A percentile compares a stretch with the other conserved stretches of the same genome.
phyloP scores from a whole-genome alignment of 169 alveolate species.

The Haemoproteus tartakovskyi region DNA sequence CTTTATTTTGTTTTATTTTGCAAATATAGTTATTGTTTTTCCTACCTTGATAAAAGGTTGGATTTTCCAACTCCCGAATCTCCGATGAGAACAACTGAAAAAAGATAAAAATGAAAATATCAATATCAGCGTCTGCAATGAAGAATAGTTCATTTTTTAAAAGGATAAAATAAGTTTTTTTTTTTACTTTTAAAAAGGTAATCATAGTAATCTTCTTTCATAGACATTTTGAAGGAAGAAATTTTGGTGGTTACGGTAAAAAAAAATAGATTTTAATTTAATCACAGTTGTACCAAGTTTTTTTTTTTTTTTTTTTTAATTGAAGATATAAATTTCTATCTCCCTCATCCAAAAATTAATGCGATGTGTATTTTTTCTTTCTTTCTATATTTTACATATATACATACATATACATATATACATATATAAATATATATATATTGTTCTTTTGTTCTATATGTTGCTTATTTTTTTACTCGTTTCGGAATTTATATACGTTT shows the following conservation, averaged over 20 bases:
- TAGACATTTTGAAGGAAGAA: conserved; percentile 64
- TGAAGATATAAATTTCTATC: background rate
- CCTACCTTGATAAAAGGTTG: conserved; percentile 88
- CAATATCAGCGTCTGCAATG: too few relatives aligned
- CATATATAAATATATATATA: background rate
- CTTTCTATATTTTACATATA: too few relatives aligned
- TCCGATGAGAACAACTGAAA: conserved; percentile 84
- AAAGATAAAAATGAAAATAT: too few relatives aligned
- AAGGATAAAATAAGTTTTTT: too few relatives aligned
- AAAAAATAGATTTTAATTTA: too few relatives aligned
- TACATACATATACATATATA: conserved; percentile 7
- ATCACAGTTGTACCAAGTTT: background rate
- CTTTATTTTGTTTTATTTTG: too few relatives aligned
- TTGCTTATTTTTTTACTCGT: conserved; percentile 5
- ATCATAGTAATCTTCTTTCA: conserved; percentile 78
- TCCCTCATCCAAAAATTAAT: too few relatives aligned
- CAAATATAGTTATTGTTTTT: too few relatives aligned
- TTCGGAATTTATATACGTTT: too few relatives aligned
- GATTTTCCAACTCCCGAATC: conserved; percentile 97
- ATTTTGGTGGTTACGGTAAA: background rate
- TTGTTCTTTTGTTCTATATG: background rate
- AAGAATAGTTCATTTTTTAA: too few relatives aligned
- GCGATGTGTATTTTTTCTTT: too few relatives aligned
- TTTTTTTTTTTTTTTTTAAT: background rate
- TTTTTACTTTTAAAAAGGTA: conserved; percentile 75